phyloP scores from a whole-genome alignment of 2,329 filamentous ascomycete genomes.

The Truncatella angustata region DNA sequence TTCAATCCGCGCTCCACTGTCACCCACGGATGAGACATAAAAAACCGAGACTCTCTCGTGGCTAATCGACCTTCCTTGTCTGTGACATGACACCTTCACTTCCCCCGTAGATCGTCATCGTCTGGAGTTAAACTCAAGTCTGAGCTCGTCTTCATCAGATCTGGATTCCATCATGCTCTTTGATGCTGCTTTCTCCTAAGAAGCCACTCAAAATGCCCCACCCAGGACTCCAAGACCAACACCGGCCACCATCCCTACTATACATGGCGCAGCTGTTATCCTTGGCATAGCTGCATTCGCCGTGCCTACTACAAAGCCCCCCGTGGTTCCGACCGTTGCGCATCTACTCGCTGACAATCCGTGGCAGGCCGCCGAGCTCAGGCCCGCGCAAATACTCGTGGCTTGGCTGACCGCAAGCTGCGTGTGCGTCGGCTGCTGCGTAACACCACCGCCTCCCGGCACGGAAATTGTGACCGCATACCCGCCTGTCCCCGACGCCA shows the following conservation, averaged over 20 bases:
- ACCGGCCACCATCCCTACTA: constrained; percentile 28
- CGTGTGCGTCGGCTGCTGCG: constrained; percentile 40
- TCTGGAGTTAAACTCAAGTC: too few relatives aligned
- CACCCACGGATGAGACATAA: too few relatives aligned
- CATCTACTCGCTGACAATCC: constrained; percentile 41
- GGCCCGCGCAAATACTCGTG: constrained; percentile 53
- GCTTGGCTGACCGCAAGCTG: constrained; percentile 44
- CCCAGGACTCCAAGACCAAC: constrained; percentile 30
- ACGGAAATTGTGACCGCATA: constrained; percentile 57
- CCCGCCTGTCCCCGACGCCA: constrained; percentile 38
- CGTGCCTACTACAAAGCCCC: constrained; percentile 24
- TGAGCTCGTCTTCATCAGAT: too few relatives aligned
- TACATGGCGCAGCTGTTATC: constrained; percentile 23
- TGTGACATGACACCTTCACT: too few relatives aligned
- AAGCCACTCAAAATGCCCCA: constrained; percentile 18
- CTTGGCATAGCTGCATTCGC: constrained; percentile 24
- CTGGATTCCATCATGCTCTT: too few relatives aligned
- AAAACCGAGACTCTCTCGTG: too few relatives aligned
- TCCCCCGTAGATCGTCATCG: too few relatives aligned
- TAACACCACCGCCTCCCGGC: constrained; percentile 51
- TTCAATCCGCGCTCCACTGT: too few relatives aligned
- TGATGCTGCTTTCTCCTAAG: neutral
- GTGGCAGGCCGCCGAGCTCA: constrained; percentile 52
- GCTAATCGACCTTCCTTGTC: too few relatives aligned
- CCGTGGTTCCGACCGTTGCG: constrained; percentile 22